These are phyloP conservation scores for Saprolegnia diclina DNA, from an alignment of 352 stramenopile genomes.

Conservation along the genomic window DNA sequence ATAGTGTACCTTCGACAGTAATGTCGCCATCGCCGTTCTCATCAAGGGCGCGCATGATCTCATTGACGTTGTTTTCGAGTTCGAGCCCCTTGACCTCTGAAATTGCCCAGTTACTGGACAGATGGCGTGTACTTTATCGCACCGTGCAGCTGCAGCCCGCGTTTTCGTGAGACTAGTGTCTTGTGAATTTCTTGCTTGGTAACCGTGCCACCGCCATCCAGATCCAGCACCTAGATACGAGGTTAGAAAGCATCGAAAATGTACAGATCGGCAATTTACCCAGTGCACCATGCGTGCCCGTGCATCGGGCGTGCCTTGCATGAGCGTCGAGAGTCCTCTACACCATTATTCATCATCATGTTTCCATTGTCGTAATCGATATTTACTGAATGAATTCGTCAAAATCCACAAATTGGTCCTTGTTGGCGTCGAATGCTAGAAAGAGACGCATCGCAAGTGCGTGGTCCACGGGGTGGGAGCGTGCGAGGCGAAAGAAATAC, in stretches of 20 bases:
- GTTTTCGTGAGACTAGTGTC: background rate
- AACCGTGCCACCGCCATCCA: constrained; percentile 18
- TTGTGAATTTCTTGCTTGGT: constrained; percentile 21
- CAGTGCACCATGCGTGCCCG: constrained; percentile 12
- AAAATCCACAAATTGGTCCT: constrained; percentile 1
- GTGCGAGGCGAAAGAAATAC: constrained; percentile 21
- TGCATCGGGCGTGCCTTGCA: constrained; percentile 9
- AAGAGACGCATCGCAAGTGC: constrained; percentile 8
- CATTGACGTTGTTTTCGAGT: constrained; percentile 17
- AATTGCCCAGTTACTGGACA: too few relatives aligned
- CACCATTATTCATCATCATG: background rate
- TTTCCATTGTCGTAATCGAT: too few relatives aligned
- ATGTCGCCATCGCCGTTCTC: constrained; percentile 21
- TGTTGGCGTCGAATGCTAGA: background rate
- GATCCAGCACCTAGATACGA: constrained; percentile 18
- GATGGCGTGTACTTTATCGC: too few relatives aligned
- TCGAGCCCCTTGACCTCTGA: constrained; percentile 22
- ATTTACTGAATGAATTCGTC: constrained; percentile 24
- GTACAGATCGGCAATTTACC: background rate
- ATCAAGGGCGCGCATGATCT: constrained; percentile 18
- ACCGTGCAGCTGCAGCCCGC: constrained; percentile 12
- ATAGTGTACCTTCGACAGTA: constrained; percentile 10
- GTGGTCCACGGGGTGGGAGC: constrained; percentile 10
- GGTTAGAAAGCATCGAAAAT: background rate
- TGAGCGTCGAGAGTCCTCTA: constrained; percentile 19